phyloP scores from a whole-genome alignment of 208 protist species.

The Naegleria gruberi region DNA sequence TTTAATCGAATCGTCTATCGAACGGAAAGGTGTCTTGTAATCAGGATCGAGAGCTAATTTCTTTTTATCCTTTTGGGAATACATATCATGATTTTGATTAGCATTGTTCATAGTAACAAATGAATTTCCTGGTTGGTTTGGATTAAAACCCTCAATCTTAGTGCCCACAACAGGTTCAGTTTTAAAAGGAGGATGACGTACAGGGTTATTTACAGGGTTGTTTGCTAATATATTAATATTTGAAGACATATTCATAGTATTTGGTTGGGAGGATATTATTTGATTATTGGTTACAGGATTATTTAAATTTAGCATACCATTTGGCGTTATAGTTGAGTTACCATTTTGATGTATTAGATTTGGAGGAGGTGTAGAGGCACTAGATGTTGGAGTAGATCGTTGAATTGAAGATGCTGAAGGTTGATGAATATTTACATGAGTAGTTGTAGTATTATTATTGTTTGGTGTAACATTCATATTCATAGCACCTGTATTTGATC shows the following conservation, averaged over 20 bases:
- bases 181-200: not conserved
- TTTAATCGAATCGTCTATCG: not conserved
- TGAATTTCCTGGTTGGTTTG: not conserved
- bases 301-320: not conserved
- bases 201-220: not conserved
- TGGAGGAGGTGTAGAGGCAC: not conserved
- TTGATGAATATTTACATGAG: not conserved
- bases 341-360: not conserved
- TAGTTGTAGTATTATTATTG: not conserved
- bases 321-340: not conserved
- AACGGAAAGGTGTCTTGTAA: not conserved
- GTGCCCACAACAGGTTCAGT: not conserved
- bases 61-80: not conserved
- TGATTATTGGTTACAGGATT: not conserved
- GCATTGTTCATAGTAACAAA: not conserved
- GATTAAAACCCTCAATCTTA: not conserved
- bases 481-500: not conserved
- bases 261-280: not conserved
- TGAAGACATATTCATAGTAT: not conserved
- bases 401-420: not conserved
- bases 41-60: not conserved
- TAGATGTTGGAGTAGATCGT: not conserved
- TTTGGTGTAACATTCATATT: not conserved
- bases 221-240: not conserved
- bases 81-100: not conserved